Evolutionary conservation across 2,329 filamentous ascomycete genomes (phyloP), one percentile per base, ranked within the genome.

Genomic region (Paecilomyces sp.): DNA sequence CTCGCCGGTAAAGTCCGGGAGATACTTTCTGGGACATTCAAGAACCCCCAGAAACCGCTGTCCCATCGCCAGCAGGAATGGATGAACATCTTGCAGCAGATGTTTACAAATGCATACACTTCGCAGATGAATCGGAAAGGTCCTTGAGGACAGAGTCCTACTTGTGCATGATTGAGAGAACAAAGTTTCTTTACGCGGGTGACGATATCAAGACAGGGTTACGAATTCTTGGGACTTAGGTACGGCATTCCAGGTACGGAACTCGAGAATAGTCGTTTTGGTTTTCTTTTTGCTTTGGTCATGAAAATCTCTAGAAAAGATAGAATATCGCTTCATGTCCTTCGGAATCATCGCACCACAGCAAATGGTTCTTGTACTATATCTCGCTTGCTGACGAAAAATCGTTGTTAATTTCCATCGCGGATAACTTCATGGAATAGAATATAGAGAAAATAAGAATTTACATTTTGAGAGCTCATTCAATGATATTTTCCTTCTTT

Each of bases 1-100:
- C 78, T 97, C 57, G 85, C 91, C 22, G 79, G 81, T 1, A 83
- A 89, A 28, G 79, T 96, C 18, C 86, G 88, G 64, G 91, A 96
- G 65, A 84, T 95, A 50, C 79, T 96, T 54, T 85, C 85, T 0
- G 82, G 83, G 31, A 83, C 85, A 24, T 92, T 95, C 77, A 72
- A 72, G 18, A 72, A 72, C 36, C 78, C 78, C 12, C 74, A 75
- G 34, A 74, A 68, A 51, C 65, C 66, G 18, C 63, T 79, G 9
- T 72, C 88, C 0, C 78, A 83, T 25, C 86, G 89, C 68, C 88
- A 91, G 66, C 83, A 87, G 72, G 85, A 85, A 67, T 91, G 89
- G 88, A 77, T 92, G 56, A 87, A 88, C 57, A 79, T 89, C 28
- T 92, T 88, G 88, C 86, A 90, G 74, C 81, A 80, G 58, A 82